These are phyloP conservation scores for Starmerella sp. DNA, from an alignment of 805 yeast genomes.

Conservation along the genomic window DNA sequence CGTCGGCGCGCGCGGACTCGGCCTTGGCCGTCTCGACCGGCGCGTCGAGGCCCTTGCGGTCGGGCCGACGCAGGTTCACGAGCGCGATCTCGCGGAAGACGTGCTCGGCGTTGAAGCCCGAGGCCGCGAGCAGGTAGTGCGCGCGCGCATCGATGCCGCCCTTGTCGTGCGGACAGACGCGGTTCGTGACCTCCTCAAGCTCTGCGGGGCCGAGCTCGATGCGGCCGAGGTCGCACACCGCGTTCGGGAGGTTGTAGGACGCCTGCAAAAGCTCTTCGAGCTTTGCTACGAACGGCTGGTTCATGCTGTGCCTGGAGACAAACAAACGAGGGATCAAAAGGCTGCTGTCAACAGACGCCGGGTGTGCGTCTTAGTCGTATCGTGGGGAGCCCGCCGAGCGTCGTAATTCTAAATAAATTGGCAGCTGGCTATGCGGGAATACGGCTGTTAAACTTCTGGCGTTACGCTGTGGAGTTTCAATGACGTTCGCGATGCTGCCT, in stretches of 20 bases:
- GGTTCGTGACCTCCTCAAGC: conserved; percentile 38
- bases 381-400: too few species aligned
- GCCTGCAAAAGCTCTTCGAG: conserved; percentile 68
- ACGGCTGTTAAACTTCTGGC: too few species aligned
- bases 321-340: conserved; percentile 1
- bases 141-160: conserved; percentile 33
- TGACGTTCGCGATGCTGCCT: too few species aligned
- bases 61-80: conserved; percentile 9
- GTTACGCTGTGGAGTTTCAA: too few species aligned
- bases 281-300: conserved; percentile 27
- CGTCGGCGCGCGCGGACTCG: not conserved
- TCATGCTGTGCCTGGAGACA: conserved; percentile 11
- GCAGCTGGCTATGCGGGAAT: too few species aligned
- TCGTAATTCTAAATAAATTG: too few species aligned
- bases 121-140: conserved; percentile 80
- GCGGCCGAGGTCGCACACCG: conserved; percentile 59
- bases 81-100: conserved; percentile 44
- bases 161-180: conserved; percentile 32
- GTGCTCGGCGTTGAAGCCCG: conserved; percentile 79
- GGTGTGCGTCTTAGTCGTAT: not conserved
- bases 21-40: not conserved
- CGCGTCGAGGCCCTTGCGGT: conserved; percentile 2
- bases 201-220: conserved; percentile 73
- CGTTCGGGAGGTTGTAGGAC: conserved; percentile 59
- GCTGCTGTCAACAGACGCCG: not conserved